Evolutionary conservation across 768 basidiomycete genomes (phyloP).

Genomic region (Trametes cinnabarina): DNA sequence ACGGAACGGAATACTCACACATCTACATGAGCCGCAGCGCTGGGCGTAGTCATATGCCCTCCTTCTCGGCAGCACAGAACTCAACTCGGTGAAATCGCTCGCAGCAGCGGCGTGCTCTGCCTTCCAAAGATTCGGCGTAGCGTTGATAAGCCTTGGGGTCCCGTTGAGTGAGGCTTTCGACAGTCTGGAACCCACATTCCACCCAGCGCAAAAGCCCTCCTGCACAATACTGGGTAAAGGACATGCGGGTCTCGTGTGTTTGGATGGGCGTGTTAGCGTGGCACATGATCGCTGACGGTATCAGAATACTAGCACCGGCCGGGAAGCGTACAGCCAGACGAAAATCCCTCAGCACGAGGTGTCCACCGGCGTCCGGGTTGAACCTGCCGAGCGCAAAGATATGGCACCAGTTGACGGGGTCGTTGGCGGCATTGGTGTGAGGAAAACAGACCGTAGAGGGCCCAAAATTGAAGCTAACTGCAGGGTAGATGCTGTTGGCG

Average conservation of each 20-base stretch:
- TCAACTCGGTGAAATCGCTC: too few relatives aligned
- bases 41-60: too few relatives aligned
- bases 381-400: conserved; percentile 14
- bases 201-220: conserved; percentile 18
- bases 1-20: too few relatives aligned
- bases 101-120: too few relatives aligned
- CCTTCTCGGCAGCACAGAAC: too few relatives aligned
- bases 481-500: conserved; percentile 9
- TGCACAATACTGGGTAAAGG: conserved; percentile 21
- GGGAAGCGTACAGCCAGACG: conserved; percentile 17
- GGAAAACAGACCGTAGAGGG: background rate
- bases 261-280: conserved; percentile 18
- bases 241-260: conserved; percentile 2
- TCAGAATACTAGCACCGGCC: conserved; percentile 12
- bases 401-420: conserved; percentile 1
- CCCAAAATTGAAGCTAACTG: conserved; percentile 18
- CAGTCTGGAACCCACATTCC: conserved; percentile 3
- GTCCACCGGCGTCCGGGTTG: conserved; percentile 4
- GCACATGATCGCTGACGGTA: conserved; percentile 12
- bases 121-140: too few relatives aligned
- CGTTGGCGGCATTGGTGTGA: conserved; percentile 1
- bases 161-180: too few relatives aligned
- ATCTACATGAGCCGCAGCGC: too few relatives aligned
- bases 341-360: conserved; percentile 14
- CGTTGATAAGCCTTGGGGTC: too few relatives aligned